Evolutionary conservation across 2,329 filamentous ascomycete genomes (phyloP), one percentile per base, ranked within the genome.

Genomic region (Trichoderma lentiforme): DNA sequence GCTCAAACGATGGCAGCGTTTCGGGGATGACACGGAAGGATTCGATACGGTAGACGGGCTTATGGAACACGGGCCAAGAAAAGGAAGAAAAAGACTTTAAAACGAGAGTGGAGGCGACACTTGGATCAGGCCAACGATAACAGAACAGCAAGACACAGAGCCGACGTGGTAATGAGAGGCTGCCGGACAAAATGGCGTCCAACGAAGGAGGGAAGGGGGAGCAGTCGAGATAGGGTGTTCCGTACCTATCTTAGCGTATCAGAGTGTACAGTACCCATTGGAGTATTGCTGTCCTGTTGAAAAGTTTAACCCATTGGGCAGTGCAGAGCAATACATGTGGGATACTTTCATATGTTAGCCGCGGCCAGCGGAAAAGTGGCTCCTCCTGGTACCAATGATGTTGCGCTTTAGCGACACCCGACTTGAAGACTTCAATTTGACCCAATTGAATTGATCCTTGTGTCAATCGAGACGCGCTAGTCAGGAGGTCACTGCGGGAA

Each of bases 221-320:
- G 28, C 56, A 61, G 67, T 70, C 57, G 56, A 62, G 67, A 62
- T 70, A 70, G 57, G 66, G 36, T n/a, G 47, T n/a, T 57, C 65
- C 28, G 53, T 39, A 43, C 34, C 57, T 70, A 61, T 62, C 57
- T 70, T 70, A 70, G 67, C 67, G 67, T 62, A 51, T 51, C 57
- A 36, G 36, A 39, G 28, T 43, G 39, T 43, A 43, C 36, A n/a
- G 39, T 43, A 43, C 39, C 39, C 39, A 43, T 43, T 43, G 39
- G 39, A 43, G 39, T 47, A 14, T 36, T 70, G 67, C 39, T 70
- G 39, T 69, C 67, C 39, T 47, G 8, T 34, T 61, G 56, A 62
- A 70, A 73, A 72, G 66, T 62, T 64, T 70, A 70, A 68, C 60
- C 60, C 30, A 36, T 71, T 71, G 66, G 32, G 21, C 14, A 69